These are phyloP conservation scores for Beta lomatogona DNA, from an alignment of 179 eudicot species.

Conservation along the genomic window DNA sequence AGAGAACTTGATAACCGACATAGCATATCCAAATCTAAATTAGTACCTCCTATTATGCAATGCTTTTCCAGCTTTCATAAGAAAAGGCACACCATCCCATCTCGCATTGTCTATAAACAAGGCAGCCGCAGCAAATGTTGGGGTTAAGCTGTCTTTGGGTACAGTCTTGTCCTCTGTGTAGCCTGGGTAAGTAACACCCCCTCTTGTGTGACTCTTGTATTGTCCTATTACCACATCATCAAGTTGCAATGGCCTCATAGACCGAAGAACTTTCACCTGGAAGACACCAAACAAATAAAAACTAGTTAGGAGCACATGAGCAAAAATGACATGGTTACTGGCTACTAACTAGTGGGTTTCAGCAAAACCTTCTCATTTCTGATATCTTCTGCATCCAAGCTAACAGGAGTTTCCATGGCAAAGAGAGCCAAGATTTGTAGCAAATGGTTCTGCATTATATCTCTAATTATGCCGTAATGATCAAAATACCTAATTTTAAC, in stretches of 20 bases:
- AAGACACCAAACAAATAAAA: conserved; percentile 24
- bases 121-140: conserved; percentile 98
- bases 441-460: conserved; percentile 98
- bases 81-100: conserved; percentile 99
- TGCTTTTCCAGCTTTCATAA: conserved; percentile 99
- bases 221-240: conserved; percentile 84
- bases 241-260: conserved; percentile 82
- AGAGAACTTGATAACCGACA: neutral
- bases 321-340: neutral
- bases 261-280: conserved; percentile 93
- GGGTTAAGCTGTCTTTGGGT: conserved; percentile 83
- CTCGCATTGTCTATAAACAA: conserved; percentile 93
- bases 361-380: conserved; percentile 88
- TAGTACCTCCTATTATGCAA: conserved; percentile 74
- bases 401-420: conserved; percentile 99
- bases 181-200: conserved; percentile 69
- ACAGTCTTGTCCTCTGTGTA: conserved; percentile 93
- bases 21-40: neutral
- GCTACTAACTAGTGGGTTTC: neutral
- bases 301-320: conserved; percentile 6
- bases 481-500: conserved; percentile 72
- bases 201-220: conserved; percentile 84
- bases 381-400: conserved; percentile 97
- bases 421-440: conserved; percentile 94
- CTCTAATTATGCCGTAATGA: conserved; percentile 89